A percentile compares a stretch with the other conserved stretches of the same genome.
Conservation (phyloP, 78 protist species). For the Salpingoeca rosetta region DNA sequence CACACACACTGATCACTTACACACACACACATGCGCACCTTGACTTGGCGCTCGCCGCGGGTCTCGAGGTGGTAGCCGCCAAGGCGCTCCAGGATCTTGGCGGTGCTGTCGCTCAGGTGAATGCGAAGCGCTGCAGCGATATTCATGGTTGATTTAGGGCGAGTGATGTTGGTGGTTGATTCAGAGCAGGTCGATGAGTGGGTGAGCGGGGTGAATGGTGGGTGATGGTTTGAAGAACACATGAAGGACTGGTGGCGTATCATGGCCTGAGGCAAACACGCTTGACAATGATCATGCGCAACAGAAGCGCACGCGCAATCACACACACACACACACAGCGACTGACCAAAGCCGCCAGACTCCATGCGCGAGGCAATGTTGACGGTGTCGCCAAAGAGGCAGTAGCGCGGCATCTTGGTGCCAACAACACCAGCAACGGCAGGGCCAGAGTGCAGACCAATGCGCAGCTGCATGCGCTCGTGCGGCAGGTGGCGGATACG, state of each 20-base stretch:
- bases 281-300: too few species aligned
- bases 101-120: neutral
- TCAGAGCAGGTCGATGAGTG: too few species aligned
- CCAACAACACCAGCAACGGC: neutral
- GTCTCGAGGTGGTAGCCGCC: neutral
- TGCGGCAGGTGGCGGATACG: neutral
- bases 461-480: neutral
- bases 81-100: neutral
- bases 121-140: neutral
- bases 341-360: neutral
- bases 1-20: too few species aligned
- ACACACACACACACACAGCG: too few species aligned
- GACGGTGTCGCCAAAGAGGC: constrained; percentile 3
- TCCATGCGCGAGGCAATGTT: constrained; percentile 3
- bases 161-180: too few species aligned
- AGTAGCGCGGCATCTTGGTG: neutral
- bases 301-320: too few species aligned
- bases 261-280: too few species aligned
- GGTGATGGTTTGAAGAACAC: too few species aligned
- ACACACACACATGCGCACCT: too few species aligned
- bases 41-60: neutral
- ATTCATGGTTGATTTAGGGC: too few species aligned
- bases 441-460: neutral
- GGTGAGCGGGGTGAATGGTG: too few species aligned
- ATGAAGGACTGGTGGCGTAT: too few species aligned